Conservation (phyloP, 805 yeast species). For the Hanseniaspora pseudoguilliermondii region DNA sequence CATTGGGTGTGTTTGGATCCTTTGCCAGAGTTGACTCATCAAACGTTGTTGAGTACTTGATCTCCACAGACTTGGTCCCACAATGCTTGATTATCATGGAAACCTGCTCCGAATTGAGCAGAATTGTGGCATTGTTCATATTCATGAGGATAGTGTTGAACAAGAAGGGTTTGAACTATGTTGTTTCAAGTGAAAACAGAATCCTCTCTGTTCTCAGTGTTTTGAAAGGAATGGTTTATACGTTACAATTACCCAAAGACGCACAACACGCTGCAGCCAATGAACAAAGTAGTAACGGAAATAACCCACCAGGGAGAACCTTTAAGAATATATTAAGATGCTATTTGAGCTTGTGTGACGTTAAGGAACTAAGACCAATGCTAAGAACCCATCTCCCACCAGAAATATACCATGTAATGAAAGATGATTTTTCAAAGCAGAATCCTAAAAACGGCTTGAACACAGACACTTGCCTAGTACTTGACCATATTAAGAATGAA, state of each 20-base stretch:
- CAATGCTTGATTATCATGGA: slow-evolving; percentile 91
- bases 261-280: not conserved
- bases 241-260: slow-evolving; percentile 41
- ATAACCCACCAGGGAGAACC: not conserved
- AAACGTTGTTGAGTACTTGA: slow-evolving; percentile 78
- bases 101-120: slow-evolving; percentile 80
- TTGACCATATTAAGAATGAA: slow-evolving; percentile 63
- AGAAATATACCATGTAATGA: slow-evolving; percentile 55
- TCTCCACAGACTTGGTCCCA: slow-evolving; percentile 95
- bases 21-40: slow-evolving; percentile 91
- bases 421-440: slow-evolving; percentile 19
- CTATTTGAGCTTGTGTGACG: slow-evolving; percentile 79
- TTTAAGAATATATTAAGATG: slow-evolving; percentile 54
- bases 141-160: slow-evolving; percentile 86
- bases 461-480: slow-evolving; percentile 30
- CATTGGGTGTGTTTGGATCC: slow-evolving; percentile 94
- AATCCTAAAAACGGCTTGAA: not conserved
- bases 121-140: slow-evolving; percentile 93
- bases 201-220: slow-evolving; percentile 90
- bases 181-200: slow-evolving; percentile 90
- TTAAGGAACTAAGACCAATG: slow-evolving; percentile 79
- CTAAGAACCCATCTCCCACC: slow-evolving; percentile 74
- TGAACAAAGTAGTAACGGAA: not conserved
- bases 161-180: slow-evolving; percentile 79
- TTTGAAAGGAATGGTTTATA: slow-evolving; percentile 67